phyloP scores from a whole-genome alignment of 1,139 yeast species.

The Candida neerlandica region DNA sequence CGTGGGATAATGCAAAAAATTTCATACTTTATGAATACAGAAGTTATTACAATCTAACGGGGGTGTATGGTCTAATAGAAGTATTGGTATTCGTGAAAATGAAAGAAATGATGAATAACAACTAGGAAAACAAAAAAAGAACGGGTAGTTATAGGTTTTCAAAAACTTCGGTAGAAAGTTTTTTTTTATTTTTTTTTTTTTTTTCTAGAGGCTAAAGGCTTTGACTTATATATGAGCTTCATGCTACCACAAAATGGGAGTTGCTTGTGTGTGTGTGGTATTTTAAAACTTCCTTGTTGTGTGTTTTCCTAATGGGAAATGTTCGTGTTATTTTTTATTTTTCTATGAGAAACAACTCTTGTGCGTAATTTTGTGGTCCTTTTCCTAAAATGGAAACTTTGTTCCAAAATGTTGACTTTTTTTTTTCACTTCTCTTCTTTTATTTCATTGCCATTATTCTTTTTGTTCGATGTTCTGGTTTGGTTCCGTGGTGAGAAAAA shows the following conservation, averaged over 20 bases:
- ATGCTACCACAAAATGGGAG: background rate
- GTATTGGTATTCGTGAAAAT: background rate
- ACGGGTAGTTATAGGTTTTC: background rate
- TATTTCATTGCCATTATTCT: too few species aligned
- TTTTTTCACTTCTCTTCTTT: background rate
- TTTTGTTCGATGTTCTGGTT: too few species aligned
- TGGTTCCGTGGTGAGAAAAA: background rate
- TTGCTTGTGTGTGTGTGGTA: background rate
- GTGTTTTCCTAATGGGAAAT: background rate
- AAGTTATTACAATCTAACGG: background rate
- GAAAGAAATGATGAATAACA: background rate
- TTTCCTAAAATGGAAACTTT: slow-evolving; percentile 2
- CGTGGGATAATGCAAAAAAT: background rate
- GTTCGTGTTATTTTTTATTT: too few species aligned
- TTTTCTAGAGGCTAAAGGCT: background rate
- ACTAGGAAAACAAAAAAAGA: background rate
- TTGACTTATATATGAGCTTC: background rate
- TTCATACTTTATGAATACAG: background rate
- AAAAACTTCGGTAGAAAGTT: background rate
- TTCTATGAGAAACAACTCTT: background rate
- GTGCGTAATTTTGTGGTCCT: background rate
- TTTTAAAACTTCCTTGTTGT: slow-evolving; percentile 1
- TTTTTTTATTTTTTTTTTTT: background rate
- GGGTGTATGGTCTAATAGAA: background rate
- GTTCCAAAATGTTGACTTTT: background rate